These are phyloP conservation scores for Nidula microcarpa DNA, from an alignment of 768 basidiomycete species.

Conservation along the genomic window DNA sequence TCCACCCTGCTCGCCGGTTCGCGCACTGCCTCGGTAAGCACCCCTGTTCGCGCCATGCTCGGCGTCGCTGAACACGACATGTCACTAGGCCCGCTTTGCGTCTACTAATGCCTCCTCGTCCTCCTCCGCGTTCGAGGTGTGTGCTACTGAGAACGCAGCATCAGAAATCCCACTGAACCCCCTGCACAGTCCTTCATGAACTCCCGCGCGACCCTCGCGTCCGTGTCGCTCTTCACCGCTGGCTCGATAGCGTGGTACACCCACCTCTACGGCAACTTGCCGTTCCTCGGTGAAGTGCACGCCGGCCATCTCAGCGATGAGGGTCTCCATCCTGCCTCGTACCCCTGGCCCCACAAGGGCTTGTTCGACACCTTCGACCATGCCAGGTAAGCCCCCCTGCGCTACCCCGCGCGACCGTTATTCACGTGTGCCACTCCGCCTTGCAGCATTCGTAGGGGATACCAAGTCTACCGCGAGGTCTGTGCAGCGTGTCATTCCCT, in stretches of 20 bases:
- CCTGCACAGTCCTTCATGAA: conserved; percentile 52
- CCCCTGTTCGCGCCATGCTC: conserved; percentile 4
- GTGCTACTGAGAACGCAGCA: conserved; percentile 10
- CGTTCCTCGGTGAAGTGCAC: conserved; percentile 88
- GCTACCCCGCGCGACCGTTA: conserved; percentile 4
- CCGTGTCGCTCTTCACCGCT: conserved; percentile 72
- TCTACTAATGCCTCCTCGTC: conserved; percentile 54
- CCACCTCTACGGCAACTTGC: conserved; percentile 85
- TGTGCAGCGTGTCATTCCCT: conserved; percentile 99
- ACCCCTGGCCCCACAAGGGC: conserved; percentile 93
- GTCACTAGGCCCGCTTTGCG: conserved; percentile 63
- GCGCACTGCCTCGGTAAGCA: conserved; percentile 49
- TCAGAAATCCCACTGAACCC: too few relatives aligned
- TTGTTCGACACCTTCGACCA: conserved; percentile 92
- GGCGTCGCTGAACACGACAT: conserved; percentile 7
- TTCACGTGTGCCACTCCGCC: conserved; percentile 4
- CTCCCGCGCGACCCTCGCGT: conserved; percentile 72
- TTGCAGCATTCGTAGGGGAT: conserved; percentile 87
- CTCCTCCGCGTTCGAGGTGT: conserved; percentile 63
- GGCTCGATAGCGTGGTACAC: conserved; percentile 98
- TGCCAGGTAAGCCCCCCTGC: conserved; percentile 63
- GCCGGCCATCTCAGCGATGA: conserved; percentile 92
- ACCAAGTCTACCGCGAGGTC: conserved; percentile 98
- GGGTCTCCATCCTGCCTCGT: conserved; percentile 82
- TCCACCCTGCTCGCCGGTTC: conserved; percentile 34